Base-by-base conservation (phyloP, 2,329 filamentous ascomycete species). In the Raffaelea ambrosiae region DNA sequence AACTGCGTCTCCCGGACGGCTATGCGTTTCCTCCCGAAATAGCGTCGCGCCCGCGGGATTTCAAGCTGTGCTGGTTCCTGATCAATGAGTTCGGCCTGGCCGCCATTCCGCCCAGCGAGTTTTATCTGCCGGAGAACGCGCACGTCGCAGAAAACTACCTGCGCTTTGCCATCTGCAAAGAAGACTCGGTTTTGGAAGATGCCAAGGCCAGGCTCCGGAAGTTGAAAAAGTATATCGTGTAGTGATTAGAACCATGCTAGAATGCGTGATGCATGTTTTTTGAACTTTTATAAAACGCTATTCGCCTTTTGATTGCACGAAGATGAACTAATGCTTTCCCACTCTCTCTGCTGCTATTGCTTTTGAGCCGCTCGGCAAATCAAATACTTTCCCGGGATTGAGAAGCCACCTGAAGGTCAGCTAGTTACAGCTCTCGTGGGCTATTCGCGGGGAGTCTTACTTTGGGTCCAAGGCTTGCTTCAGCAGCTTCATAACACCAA, bases 81-180 rank as follows among this genome's bases (percentile, higher is more conserved):
- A 98, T 98, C 66, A 89, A 90, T 63, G 91, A 98, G 70, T 73
- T 98, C 19, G 93, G 93, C 10, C 88, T 98, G 23, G 93, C 93
- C 3, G 90, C 91, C 9, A 96, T 98, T 53, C 93, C 93, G 18
- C 93, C 93, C 0, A 95, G 90, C 0, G 93, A 98, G 66, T 98
- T 98, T 66, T 97, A 96, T 64, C 96, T 91, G 0, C 83, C 88
- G 18, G 70, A 66, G 40, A 95, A 95, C 60, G 81, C 86, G 23
- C 81, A 86, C 58, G 80, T 96, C 57, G 91, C 87, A 0, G 87
- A 96, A 71, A 85, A 97, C 59, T 98, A 94, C 69, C 75, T 98
- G 59, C 77, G 93, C 21, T 97, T 97, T 63, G 93, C 93, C 0
- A 89, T 98, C 1, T 98, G 93, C 72, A 98, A 98, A 73, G 79